These are phyloP conservation scores for Rutstroemia sp. DNA, from an alignment of 2,329 filamentous ascomycete genomes.

Conservation along the genomic window DNA sequence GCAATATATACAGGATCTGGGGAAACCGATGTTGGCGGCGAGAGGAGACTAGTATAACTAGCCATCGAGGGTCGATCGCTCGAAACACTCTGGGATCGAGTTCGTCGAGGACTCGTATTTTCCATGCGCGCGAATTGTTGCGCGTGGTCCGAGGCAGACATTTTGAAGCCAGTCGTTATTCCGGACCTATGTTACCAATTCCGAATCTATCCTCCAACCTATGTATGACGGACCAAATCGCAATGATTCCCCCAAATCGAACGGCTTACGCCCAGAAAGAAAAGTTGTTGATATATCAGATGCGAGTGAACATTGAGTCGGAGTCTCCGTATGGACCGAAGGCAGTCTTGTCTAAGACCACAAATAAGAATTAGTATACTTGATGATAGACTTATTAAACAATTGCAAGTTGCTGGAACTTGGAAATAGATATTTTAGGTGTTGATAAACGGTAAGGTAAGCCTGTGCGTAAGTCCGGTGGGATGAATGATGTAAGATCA, in stretches of 20 bases:
- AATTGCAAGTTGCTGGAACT: too few relatives aligned
- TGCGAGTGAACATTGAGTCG: background rate
- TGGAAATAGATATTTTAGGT: too few relatives aligned
- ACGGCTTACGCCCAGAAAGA: background rate
- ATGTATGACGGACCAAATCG: background rate
- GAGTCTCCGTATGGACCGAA: background rate
- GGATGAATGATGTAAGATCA: background rate
- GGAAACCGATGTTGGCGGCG: slow-evolving; percentile 60
- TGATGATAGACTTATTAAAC: too few relatives aligned
- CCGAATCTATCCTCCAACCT: background rate
- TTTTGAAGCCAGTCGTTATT: background rate
- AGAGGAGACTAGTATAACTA: slow-evolving; percentile 49
- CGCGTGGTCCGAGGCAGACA: background rate
- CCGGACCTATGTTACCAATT: background rate
- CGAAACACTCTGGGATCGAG: slow-evolving; percentile 51
- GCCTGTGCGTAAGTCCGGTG: background rate
- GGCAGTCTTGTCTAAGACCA: background rate
- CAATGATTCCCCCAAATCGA: background rate
- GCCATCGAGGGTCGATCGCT: slow-evolving; percentile 62
- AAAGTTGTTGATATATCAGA: background rate
- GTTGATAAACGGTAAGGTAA: background rate
- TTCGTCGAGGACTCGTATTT: slow-evolving; percentile 10
- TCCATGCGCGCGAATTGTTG: background rate
- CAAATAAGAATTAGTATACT: background rate
- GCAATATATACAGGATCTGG: slow-evolving; percentile 86